Conservation (phyloP, 2,329 filamentous ascomycete genomes). For the Plenodomus biglobosus region DNA sequence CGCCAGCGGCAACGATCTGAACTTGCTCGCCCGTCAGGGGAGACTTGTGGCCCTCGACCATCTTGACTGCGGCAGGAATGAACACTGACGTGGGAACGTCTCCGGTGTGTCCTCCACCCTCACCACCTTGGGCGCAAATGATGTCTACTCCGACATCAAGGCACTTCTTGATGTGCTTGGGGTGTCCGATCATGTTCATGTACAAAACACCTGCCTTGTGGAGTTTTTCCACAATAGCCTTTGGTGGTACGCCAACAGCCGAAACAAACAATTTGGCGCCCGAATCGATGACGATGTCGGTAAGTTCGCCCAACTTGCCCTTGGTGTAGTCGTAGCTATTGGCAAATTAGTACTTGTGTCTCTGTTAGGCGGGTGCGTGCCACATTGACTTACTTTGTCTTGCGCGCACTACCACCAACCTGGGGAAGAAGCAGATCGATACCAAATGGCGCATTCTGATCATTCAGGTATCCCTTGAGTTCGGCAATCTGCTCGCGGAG, state of each 20-base stretch:
- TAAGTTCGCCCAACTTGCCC: conserved; percentile 88
- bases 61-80: conserved; percentile 86
- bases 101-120: conserved; percentile 95
- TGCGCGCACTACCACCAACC: conserved; percentile 89
- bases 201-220: conserved; percentile 86
- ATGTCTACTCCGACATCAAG: conserved; percentile 86
- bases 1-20: conserved; percentile 89
- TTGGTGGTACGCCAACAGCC: conserved; percentile 90
- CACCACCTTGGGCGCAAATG: conserved; percentile 97
- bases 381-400: conserved; percentile 71
- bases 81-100: conserved; percentile 89
- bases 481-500: conserved; percentile 91
- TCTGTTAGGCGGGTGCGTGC: background rate
- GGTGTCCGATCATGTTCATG: conserved; percentile 99
- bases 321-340: conserved; percentile 98
- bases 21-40: conserved; percentile 85
- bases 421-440: conserved; percentile 93
- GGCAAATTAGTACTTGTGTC: conserved; percentile 3
- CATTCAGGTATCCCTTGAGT: conserved; percentile 80
- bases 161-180: conserved; percentile 98
- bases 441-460: conserved; percentile 94
- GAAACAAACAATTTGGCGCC: conserved; percentile 94
- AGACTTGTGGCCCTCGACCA: conserved; percentile 77
- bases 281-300: conserved; percentile 90
- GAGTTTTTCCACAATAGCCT: conserved; percentile 82